Base-by-base conservation (phyloP, 176 grass and related monocot genomes). In the Metroxylon sagu region DNA sequence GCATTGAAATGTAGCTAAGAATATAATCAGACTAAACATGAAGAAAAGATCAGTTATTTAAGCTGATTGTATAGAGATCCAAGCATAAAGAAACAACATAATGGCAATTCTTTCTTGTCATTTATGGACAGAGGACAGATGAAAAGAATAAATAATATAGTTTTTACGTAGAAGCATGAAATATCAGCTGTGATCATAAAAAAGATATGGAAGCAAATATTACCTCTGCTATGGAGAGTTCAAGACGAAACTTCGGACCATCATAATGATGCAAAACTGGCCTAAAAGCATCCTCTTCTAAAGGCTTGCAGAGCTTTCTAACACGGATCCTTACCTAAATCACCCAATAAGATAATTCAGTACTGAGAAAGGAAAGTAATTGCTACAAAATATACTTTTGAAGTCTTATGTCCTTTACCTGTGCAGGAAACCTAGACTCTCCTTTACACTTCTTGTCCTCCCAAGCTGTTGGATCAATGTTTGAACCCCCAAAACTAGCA, bases 391-490 rank as follows among this genome's bases (percentile, higher is more conserved):
- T 28, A 35, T 4, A 53, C 21, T 29, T 28, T 35, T 43, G 8
- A 43, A 43, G 35, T 43, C 8, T 14, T 43, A 39, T 39, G 29
- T 27, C 56, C 51, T 60, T 66, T 83, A 98, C 87, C 87, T 92
- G 93, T 25, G 87, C 87, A 64, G 93, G 93, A 73, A 88, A 98
- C 73, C 93, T 82, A 8, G 93, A 98, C 80, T 98, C 87, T 35
- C 93, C 93, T 85, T 92, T 98, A 60, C 93, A 92, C 70, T 92
- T 97, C 21, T 97, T 97, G 70, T 92, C 93, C 76, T 97, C 93
- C 93, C 93, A 97, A 18, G 93, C 93, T 21, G 87, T 85, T 30
- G 87, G 93, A 80, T 97, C 87, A 29, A 97, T 92, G 65, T 97
- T 97, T 25, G 93, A 97, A 31, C 93, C 93, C 64, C 93, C 93